phyloP scores from a whole-genome alignment of 1,284 basidiomycete genomes.

The Phenoliferia sp. region DNA sequence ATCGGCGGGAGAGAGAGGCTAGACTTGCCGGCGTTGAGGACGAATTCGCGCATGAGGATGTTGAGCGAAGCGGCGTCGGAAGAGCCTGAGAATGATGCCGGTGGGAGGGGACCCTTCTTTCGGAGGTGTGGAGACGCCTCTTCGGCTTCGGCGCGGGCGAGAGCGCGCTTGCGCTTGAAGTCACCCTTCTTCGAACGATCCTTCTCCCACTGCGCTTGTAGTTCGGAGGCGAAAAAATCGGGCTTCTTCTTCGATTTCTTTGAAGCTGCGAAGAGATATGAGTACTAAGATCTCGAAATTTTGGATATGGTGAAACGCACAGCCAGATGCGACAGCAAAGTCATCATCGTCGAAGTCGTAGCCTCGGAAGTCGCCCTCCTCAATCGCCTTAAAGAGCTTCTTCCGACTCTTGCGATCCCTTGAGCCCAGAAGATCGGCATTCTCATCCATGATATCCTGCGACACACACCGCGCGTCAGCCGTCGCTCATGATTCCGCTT shows the following conservation, averaged over 20 bases:
- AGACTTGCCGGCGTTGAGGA: slow-evolving; percentile 51
- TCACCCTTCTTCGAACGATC: slow-evolving; percentile 79
- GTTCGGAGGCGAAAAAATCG: slow-evolving; percentile 42
- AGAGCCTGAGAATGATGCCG: not conserved
- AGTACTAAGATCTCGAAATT: not conserved
- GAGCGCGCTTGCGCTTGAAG: slow-evolving; percentile 60
- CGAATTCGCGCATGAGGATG: slow-evolving; percentile 63
- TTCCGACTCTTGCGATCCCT: slow-evolving; percentile 25
- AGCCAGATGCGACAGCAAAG: not conserved
- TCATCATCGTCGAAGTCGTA: slow-evolving; percentile 11
- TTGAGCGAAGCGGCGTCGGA: slow-evolving; percentile 48
- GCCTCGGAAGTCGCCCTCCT: slow-evolving; percentile 24
- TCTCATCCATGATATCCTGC: slow-evolving; percentile 17
- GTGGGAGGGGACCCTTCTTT: slow-evolving; percentile 18
- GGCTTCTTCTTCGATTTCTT: slow-evolving; percentile 28
- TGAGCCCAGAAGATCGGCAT: slow-evolving; percentile 19
- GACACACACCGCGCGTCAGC: not conserved
- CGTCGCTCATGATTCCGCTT: no score
- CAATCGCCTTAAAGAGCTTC: slow-evolving; percentile 29
- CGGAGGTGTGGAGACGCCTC: slow-evolving; percentile 3
- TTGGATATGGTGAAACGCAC: not conserved
- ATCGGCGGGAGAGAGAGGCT: slow-evolving; percentile 69
- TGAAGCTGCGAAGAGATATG: not conserved
- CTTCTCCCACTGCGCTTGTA: slow-evolving; percentile 69
- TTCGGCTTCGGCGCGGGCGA: slow-evolving; percentile 23